phyloP scores from a whole-genome alignment of 75 land plant species.

The Larix kaempferi region DNA sequence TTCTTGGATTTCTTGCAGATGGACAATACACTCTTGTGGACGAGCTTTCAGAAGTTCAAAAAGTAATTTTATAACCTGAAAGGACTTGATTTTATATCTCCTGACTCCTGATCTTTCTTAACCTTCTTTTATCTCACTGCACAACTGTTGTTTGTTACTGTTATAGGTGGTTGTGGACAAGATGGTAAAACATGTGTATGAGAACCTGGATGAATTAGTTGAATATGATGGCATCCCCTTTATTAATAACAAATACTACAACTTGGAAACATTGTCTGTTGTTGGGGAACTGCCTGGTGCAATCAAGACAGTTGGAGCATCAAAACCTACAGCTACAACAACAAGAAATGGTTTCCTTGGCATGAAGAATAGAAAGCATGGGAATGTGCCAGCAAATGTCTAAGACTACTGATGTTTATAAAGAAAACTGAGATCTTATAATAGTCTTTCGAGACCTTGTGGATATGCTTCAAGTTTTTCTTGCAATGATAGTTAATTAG shows the following conservation, averaged over 20 bases:
- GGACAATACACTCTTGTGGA: conserved; percentile 29
- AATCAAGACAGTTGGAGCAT: conserved; percentile 98
- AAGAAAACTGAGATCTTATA: too few relatives aligned
- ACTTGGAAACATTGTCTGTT: conserved; percentile 5
- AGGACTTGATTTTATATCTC: not conserved
- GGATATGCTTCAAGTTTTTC: too few relatives aligned
- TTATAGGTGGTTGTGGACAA: conserved; percentile 38
- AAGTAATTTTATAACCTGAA: conserved; percentile 20
- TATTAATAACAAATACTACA: conserved; percentile 6
- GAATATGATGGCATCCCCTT: conserved; percentile 29
- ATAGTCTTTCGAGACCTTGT: too few relatives aligned
- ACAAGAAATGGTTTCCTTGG: conserved; percentile 78
- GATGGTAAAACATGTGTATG: conserved; percentile 43
- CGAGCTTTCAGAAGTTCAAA: conserved; percentile 54
- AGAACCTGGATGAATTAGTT: conserved; percentile 39
- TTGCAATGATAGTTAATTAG: too few relatives aligned
- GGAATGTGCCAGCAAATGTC: too few relatives aligned
- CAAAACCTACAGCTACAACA: conserved; percentile 86
- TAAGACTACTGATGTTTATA: too few relatives aligned
- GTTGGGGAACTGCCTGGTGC: conserved; percentile 32
- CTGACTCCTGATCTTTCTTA: not conserved
- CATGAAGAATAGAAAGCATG: conserved; percentile 94
- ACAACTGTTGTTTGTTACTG: not conserved
- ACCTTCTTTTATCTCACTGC: not conserved
- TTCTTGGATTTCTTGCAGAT: conserved; percentile 41